phyloP scores from a whole-genome alignment of 1,139 yeast species.

The Debaryomycetaceae sp. region DNA sequence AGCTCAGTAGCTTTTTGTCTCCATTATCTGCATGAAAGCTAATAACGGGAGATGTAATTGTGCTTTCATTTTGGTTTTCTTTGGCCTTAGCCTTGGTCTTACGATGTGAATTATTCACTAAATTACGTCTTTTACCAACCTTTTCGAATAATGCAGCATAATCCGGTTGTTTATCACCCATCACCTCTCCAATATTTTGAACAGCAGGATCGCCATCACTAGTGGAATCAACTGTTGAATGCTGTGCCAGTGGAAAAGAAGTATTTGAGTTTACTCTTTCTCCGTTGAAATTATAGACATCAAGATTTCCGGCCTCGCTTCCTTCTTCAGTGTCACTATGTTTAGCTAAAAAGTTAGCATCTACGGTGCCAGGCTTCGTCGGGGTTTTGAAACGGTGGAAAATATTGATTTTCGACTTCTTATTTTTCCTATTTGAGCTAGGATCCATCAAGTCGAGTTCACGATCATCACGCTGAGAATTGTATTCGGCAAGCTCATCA shows the following conservation, averaged over 20 bases:
- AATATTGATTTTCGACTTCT: constrained; percentile 34
- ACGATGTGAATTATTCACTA: constrained; percentile 12
- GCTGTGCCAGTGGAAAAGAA: not conserved
- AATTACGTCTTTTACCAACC: constrained; percentile 41
- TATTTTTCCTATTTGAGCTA: constrained; percentile 16
- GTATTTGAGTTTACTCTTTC: not conserved
- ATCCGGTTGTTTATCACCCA: constrained; percentile 30
- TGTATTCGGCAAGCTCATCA: constrained; percentile 2
- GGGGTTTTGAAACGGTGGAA: constrained; percentile 44
- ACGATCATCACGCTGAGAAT: constrained; percentile 3
- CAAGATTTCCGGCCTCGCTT: not conserved
- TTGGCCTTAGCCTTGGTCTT: not conserved
- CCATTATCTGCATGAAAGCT: constrained; percentile 4
- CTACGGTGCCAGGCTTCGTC: constrained; percentile 16
- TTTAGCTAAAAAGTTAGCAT: constrained; percentile 6
- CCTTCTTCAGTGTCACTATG: constrained; percentile 3
- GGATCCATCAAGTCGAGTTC: constrained; percentile 8
- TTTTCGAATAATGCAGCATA: constrained; percentile 46
- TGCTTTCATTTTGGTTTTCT: not conserved
- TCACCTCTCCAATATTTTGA: not conserved
- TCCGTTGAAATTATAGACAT: not conserved
- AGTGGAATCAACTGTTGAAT: not conserved
- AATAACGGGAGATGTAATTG: constrained; percentile 10
- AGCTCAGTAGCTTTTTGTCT: not conserved
- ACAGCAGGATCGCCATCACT: not conserved